Base-by-base conservation (phyloP, 257 asterid species). In the Coffea canephora region DNA sequence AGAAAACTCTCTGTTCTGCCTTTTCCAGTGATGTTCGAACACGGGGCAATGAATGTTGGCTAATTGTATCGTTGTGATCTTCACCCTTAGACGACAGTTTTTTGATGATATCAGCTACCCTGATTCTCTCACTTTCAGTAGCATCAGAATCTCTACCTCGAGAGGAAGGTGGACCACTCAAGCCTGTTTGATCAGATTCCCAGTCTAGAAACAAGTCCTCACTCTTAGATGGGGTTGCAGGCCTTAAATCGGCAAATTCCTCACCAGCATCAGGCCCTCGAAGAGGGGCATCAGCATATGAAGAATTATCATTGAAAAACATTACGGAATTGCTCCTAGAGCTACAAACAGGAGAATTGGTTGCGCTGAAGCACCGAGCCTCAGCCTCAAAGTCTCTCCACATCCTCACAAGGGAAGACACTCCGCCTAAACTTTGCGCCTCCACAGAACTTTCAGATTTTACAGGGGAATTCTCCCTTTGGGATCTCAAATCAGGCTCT, bases 321-420 rank as follows among this genome's bases (percentile, higher is more conserved):
- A 23, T 10, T 39, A 39, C 69, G 3, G 84, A 66, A 71, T 67
- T 82, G 68, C 71, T 73, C 57, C 48, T 87, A 74, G 80, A 75
- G 36, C 52, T 64, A 43, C 75, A 78, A 46, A 79, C 45, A 45
- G 71, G 77, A 11, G 83, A 79, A 45, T 6, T 71, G 7, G 23
- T 25, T 9, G 62, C 68, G 15, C 71, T 46, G 72, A 43, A 23
- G 80, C 75, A 55, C 76, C 84, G 85, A 3, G 88, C 77, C 45
- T 79, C 90, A 0, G 91, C 87, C 90, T 89, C 97, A 71, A 90
- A 87, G 46, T 85, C 89, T 79, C 83, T 87, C 97, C 97, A 94
- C 84, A 89, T 91, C 78, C 81, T 93, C 34, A 94, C 91, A 49
- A 94, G 91, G 52, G 96, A 91, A 21, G 98, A 92, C 10, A 94